Conservation (phyloP, 805 yeast species). For the Saturnispora sanitii region DNA sequence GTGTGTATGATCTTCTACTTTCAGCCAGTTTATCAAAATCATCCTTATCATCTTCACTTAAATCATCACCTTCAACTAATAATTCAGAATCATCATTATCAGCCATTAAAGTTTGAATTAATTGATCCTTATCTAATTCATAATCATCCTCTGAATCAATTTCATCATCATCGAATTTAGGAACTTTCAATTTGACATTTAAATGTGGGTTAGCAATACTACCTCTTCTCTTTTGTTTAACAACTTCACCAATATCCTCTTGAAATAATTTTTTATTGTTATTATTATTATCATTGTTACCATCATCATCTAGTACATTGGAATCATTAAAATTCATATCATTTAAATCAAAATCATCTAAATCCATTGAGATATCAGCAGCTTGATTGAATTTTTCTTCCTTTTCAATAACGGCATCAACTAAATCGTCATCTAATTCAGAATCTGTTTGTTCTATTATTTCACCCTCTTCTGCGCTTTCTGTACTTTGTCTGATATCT, state of each 20-base stretch:
- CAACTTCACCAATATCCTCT: constrained; percentile 57
- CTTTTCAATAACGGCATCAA: constrained; percentile 33
- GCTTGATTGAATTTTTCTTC: constrained; percentile 23
- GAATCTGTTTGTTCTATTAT: constrained; percentile 28
- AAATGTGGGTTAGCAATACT: constrained; percentile 16
- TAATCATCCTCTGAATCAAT: constrained; percentile 54
- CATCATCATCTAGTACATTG: constrained; percentile 23
- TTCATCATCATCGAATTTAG: constrained; percentile 37
- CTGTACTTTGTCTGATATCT: constrained; percentile 5
- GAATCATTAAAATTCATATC: constrained; percentile 15
- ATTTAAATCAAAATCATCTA: constrained; percentile 19
- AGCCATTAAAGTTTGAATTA: constrained; percentile 29
- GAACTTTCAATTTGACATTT: constrained; percentile 35
- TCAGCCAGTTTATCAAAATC: constrained; percentile 26
- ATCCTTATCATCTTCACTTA: constrained; percentile 25
- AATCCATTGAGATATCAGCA: constrained; percentile 10
- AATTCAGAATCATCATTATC: constrained; percentile 31
- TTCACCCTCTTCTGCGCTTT: constrained; percentile 14
- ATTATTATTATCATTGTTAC: constrained; percentile 12
- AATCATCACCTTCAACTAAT: constrained; percentile 25
- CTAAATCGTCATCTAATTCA: constrained; percentile 32
- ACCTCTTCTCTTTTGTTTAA: constrained; percentile 18
- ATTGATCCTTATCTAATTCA: constrained; percentile 42
- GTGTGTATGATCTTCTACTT: constrained; percentile 8
- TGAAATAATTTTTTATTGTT: constrained; percentile 14